phyloP scores from a whole-genome alignment of 73 alveolate genomes.

The Symbiodinium natans region DNA sequence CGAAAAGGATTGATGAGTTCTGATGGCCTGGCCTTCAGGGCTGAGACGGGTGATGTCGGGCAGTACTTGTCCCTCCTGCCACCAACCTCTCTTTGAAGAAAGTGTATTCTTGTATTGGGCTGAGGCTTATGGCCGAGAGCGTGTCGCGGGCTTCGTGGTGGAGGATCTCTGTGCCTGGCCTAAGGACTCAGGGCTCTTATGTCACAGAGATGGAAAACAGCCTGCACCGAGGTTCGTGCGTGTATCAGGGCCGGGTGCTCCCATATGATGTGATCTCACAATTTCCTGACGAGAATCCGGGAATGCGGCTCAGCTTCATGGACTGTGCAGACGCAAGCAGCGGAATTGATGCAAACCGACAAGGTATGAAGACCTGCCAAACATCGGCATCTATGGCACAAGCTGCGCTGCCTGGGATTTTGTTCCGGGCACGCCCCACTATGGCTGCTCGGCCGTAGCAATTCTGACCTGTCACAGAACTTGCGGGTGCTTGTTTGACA shows the following conservation, averaged over 20 bases:
- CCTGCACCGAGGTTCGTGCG: constrained; percentile 40
- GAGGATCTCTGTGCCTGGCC: not conserved
- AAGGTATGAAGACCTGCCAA: not conserved
- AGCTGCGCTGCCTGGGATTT: constrained; percentile 78
- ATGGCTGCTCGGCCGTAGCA: not conserved
- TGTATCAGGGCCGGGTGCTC: constrained; percentile 20
- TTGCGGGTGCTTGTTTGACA: not conserved
- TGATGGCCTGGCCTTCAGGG: too few relatives aligned
- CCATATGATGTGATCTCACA: not conserved
- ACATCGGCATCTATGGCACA: constrained; percentile 50
- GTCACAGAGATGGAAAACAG: too few relatives aligned
- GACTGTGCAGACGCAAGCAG: too few relatives aligned
- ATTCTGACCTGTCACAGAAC: too few relatives aligned
- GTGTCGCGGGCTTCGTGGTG: not conserved
- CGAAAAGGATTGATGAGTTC: too few relatives aligned
- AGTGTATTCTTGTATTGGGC: not conserved
- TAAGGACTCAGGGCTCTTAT: too few relatives aligned
- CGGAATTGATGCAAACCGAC: not conserved
- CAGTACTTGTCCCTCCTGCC: too few relatives aligned
- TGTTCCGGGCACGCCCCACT: constrained; percentile 43
- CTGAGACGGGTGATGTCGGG: too few relatives aligned
- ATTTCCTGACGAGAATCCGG: constrained; percentile 41
- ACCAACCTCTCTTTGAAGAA: too few relatives aligned
- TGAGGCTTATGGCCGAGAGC: not conserved
- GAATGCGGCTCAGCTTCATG: constrained; percentile 37